Evolutionary conservation across 345 rosid species (phyloP).

Genomic region (Populus euphratica): DNA sequence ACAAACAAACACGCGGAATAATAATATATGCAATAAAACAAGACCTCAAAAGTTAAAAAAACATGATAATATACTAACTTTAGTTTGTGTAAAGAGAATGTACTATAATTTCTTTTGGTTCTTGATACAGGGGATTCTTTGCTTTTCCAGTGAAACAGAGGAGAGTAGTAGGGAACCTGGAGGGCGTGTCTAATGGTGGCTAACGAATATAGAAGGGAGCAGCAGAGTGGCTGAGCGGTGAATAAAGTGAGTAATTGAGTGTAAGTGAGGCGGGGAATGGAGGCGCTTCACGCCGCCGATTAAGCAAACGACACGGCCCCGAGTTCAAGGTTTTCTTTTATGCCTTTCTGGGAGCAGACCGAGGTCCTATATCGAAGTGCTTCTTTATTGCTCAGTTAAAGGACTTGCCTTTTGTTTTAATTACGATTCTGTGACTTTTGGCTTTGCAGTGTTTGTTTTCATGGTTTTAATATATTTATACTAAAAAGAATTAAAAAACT

Average conservation of each 20-base stretch:
- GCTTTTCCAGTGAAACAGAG: background rate
- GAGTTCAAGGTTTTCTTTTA: background rate
- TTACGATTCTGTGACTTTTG: background rate
- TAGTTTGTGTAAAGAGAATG: slow-evolving; percentile 1
- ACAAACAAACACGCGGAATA: background rate
- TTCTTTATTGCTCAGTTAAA: background rate
- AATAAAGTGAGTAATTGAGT: background rate
- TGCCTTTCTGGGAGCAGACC: background rate
- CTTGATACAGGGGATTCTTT: background rate
- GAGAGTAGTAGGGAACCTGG: background rate
- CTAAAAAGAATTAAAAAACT: too few species aligned
- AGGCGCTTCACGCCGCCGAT: slow-evolving; percentile 8
- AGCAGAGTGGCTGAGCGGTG: background rate
- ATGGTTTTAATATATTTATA: too few species aligned
- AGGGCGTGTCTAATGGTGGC: background rate
- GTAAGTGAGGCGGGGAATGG: background rate
- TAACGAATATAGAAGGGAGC: background rate
- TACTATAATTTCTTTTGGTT: background rate
- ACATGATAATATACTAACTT: background rate
- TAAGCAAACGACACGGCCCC: background rate
- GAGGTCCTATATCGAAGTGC: background rate
- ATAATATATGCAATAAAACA: background rate
- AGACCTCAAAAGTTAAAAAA: background rate
- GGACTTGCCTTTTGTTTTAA: background rate
- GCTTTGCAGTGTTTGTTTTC: too few species aligned